Evolutionary conservation across 129 eudicot genomes (phyloP), one percentile per base, ranked within the genome.

Genomic region (Arctium lappa): DNA sequence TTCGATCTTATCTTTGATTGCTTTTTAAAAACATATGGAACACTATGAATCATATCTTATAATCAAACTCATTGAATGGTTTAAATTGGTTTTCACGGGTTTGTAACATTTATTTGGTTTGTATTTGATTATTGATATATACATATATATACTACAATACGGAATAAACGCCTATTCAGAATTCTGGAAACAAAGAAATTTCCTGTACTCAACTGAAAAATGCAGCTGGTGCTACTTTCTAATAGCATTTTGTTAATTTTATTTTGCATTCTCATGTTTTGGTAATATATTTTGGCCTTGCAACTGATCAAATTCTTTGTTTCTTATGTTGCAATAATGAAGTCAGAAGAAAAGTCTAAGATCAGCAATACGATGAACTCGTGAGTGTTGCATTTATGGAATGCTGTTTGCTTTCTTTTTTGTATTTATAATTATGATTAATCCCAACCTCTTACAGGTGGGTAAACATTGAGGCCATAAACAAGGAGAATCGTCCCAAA

Each of bases 401-500:
- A 33, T 42, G 46, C 36, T 8, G 56, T 69, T 33, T n/a, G 50
- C 62, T 80, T 65, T 48, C 3, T 77, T 62, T 29, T 3, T 73
- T 78, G 13, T 5, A 32, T 69, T 66, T 86, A 75, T 70, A 73
- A 36, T 27, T 68, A 48, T 75, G 38, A 38, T 77, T 18, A 44
- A 74, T 48, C 18, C 36, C 27, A 33, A 39, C 71, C 71, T 78
- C 82, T 31, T 32, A 6, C 83, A 94, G 98, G 92, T 94, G 98
- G 98, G 75, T 92, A 84, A 91, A 86, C 86, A 79, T 94, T 82
- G 80, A 84, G 13, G 78, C 89, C 69, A 76, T 93, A 7, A 83
- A 82, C 76, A 79, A 73, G 39, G 91, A 77, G 68, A 56, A 74
- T 36, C 53, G 30, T 50, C 83, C 93, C 18, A 78, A 79, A 78